Percentiles rank a stretch among this genome's conserved stretches.
Evolutionary conservation across 805 yeast species (phyloP).

Genomic region (Debaryomyces hansenii): DNA sequence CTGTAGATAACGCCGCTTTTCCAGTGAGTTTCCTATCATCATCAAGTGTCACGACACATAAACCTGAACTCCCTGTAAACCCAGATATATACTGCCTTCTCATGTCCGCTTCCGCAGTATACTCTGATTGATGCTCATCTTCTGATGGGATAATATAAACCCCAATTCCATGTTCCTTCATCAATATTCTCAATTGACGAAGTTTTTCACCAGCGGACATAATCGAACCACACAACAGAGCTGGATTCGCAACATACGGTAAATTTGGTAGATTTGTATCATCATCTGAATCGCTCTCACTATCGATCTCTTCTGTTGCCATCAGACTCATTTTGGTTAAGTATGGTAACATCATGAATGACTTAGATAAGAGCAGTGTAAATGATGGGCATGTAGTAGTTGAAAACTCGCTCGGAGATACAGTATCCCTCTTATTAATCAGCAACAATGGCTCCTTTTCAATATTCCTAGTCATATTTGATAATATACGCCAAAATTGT

Average conservation of each 20-base stretch:
- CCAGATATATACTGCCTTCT: slow-evolving; percentile 82
- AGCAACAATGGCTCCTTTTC: slow-evolving; percentile 16
- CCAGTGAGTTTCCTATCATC: slow-evolving; percentile 49
- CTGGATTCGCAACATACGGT: slow-evolving; percentile 17
- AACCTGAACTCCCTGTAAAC: slow-evolving; percentile 91
- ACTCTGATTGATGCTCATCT: slow-evolving; percentile 93
- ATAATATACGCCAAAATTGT: neutral
- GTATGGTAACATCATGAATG: slow-evolving; percentile 26
- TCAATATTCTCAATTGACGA: slow-evolving; percentile 56
- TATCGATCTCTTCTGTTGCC: neutral
- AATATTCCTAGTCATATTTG: neutral
- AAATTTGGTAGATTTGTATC: slow-evolving; percentile 23
- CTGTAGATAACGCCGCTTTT: slow-evolving; percentile 82
- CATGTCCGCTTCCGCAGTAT: slow-evolving; percentile 78
- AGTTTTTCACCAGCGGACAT: slow-evolving; percentile 62
- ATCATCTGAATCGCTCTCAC: slow-evolving; percentile 17
- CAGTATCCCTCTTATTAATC: neutral
- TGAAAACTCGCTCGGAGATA: slow-evolving; percentile 15
- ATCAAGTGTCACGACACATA: slow-evolving; percentile 72
- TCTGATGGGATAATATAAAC: slow-evolving; percentile 82
- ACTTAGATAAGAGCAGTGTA: slow-evolving; percentile 16
- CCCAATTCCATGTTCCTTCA: slow-evolving; percentile 63
- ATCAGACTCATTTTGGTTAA: slow-evolving; percentile 1
- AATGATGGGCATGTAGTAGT: slow-evolving; percentile 18
- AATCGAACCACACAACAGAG: slow-evolving; percentile 2